Conservation (phyloP, 192 early-diverging fungal species). For the Podila epigama region DNA sequence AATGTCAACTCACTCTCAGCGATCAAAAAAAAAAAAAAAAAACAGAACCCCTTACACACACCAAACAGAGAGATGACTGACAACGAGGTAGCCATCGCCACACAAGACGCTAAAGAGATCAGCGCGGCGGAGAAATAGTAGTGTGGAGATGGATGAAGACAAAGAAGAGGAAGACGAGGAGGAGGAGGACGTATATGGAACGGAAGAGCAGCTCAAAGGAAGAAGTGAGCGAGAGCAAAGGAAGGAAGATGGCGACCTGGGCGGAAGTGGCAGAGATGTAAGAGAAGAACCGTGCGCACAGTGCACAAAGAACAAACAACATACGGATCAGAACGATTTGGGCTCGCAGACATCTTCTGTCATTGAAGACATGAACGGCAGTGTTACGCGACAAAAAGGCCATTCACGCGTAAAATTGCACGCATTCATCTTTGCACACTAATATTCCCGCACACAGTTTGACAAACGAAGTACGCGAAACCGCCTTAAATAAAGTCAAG, state of each 20-base stretch:
- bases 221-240: not conserved
- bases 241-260: too few relatives aligned
- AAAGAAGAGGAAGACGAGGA: too few relatives aligned
- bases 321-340: conserved; percentile 75
- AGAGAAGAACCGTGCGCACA: conserved; percentile 68
- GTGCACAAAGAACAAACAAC: conserved; percentile 87
- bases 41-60: conserved; percentile 90
- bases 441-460: too few relatives aligned
- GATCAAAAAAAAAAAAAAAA: conserved; percentile 88
- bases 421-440: too few relatives aligned
- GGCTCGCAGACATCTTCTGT: conserved; percentile 83
- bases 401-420: too few relatives aligned
- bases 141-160: not conserved
- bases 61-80: too few relatives aligned
- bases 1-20: conserved; percentile 91
- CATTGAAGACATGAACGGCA: too few relatives aligned
- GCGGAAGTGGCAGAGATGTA: too few relatives aligned
- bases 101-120: conserved; percentile 96
- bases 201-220: too few relatives aligned
- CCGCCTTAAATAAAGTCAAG: too few relatives aligned
- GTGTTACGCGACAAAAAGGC: too few relatives aligned
- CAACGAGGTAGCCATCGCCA: conserved; percentile 81
- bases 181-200: not conserved
- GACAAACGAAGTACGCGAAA: too few relatives aligned
- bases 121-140: conserved; percentile 63